Percentiles rank a stretch among this genome's conserved stretches.
Evolutionary conservation across 148 eudicot species (phyloP).

Genomic region (Camellia lanceoleosa): DNA sequence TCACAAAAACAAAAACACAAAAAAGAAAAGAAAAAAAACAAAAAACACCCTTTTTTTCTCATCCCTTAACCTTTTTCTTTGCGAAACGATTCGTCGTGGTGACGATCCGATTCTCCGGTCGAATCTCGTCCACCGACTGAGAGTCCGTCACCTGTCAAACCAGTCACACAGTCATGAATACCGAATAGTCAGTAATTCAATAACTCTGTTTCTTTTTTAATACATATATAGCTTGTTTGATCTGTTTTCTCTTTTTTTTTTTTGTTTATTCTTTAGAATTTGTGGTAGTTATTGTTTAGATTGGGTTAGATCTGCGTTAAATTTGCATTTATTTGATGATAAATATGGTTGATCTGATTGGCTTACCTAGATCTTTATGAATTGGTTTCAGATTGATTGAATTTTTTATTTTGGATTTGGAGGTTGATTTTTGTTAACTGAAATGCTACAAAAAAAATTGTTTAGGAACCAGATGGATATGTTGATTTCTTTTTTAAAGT

Average conservation of each 20-base stretch:
- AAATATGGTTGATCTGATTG: slow-evolving; percentile 11
- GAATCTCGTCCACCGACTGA: not conserved
- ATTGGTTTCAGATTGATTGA: not conserved
- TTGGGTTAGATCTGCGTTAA: slow-evolving; percentile 9
- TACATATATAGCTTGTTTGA: not conserved
- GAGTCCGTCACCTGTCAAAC: no score
- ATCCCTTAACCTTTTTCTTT: not conserved
- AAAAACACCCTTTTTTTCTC: not conserved
- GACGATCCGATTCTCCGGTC: not conserved
- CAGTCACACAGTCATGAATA: slow-evolving; percentile 9
- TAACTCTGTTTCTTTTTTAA: not conserved
- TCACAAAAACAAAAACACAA: no score
- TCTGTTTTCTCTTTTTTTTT: not conserved
- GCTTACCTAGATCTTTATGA: not conserved
- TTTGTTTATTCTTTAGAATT: not conserved
- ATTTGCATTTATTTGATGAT: not conserved
- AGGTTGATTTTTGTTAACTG: not conserved
- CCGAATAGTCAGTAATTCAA: slow-evolving; percentile 17
- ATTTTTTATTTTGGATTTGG: not conserved
- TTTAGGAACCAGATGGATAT: not conserved
- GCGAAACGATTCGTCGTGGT: not conserved
- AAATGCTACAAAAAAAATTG: not conserved
- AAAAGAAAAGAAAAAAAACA: no score
- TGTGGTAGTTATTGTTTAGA: not conserved
- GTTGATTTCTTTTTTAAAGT: no score